phyloP scores from a whole-genome alignment of 306 rosid genomes.

The Quercus gilva region DNA sequence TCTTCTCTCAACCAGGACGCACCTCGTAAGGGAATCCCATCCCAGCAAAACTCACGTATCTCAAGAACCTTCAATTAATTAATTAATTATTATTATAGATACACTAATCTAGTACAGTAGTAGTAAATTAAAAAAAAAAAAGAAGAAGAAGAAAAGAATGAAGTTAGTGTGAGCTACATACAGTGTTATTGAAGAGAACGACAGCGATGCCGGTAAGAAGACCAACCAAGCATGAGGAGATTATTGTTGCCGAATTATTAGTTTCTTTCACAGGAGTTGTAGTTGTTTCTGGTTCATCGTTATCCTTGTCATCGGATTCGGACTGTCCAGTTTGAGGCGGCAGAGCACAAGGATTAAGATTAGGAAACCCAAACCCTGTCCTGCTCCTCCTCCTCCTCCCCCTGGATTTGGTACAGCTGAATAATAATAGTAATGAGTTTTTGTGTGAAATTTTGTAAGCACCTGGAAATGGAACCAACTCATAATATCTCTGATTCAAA shows the following conservation, averaged over 20 bases:
- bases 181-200: slow-evolving; percentile 70
- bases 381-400: too few relatives aligned
- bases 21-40: slow-evolving; percentile 74
- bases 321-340: slow-evolving; percentile 26
- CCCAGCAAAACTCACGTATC: slow-evolving; percentile 76
- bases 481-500: not conserved
- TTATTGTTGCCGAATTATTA: slow-evolving; percentile 40
- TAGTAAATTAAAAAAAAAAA: not conserved
- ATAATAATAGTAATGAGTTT: too few relatives aligned
- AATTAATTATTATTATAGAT: not conserved
- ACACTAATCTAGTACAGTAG: not conserved
- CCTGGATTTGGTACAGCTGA: too few relatives aligned
- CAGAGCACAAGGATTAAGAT: slow-evolving; percentile 8
- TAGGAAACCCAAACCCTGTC: too few relatives aligned
- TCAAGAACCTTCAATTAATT: slow-evolving; percentile 57
- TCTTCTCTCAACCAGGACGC: slow-evolving; percentile 84
- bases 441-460: too few relatives aligned
- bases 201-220: slow-evolving; percentile 83
- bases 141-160: not conserved
- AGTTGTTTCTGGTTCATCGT: not conserved
- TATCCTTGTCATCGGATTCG: slow-evolving; percentile 3
- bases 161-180: slow-evolving; percentile 25
- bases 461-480: too few relatives aligned
- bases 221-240: slow-evolving; percentile 80
- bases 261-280: too few relatives aligned